These are phyloP conservation scores for Umbelopsis isabellina DNA, from an alignment of 192 early-diverging fungal species.

Conservation along the genomic window DNA sequence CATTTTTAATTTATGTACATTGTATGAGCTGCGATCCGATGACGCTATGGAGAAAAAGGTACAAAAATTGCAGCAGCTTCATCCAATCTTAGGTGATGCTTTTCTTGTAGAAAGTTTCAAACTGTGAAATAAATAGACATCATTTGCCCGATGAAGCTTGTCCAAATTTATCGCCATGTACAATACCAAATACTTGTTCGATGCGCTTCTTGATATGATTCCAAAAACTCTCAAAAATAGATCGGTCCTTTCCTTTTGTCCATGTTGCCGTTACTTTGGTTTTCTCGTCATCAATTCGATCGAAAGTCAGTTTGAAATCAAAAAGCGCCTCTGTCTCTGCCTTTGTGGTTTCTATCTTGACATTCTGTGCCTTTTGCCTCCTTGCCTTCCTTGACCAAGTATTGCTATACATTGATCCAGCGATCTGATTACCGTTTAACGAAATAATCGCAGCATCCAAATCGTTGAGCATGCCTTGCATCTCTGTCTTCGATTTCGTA, in stretches of 20 bases:
- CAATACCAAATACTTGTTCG: constrained; percentile 26
- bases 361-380: constrained; percentile 21
- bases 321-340: constrained; percentile 12
- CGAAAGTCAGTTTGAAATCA: constrained; percentile 20
- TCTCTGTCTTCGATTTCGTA: not conserved
- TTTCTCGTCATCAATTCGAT: not conserved
- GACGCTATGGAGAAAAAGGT: constrained; percentile 45
- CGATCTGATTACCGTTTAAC: not conserved
- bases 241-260: constrained; percentile 50
- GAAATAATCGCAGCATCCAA: not conserved
- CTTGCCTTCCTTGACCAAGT: constrained; percentile 42
- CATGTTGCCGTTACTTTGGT: constrained; percentile 39
- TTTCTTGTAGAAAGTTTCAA: constrained; percentile 54
- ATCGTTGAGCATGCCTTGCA: not conserved
- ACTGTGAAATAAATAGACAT: constrained; percentile 25
- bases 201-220: constrained; percentile 37
- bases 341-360: not conserved
- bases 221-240: constrained; percentile 54
- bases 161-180: constrained; percentile 11
- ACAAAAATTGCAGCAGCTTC: constrained; percentile 44
- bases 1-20: constrained; percentile 55
- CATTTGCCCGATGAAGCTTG: not conserved
- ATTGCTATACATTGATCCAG: constrained; percentile 17
- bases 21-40: constrained; percentile 55
- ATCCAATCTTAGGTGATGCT: constrained; percentile 53